Percentiles rank a stretch among this genome's conserved stretches.
Conservation (phyloP, 176 grass and related monocot species). For the Carex kokanica region DNA sequence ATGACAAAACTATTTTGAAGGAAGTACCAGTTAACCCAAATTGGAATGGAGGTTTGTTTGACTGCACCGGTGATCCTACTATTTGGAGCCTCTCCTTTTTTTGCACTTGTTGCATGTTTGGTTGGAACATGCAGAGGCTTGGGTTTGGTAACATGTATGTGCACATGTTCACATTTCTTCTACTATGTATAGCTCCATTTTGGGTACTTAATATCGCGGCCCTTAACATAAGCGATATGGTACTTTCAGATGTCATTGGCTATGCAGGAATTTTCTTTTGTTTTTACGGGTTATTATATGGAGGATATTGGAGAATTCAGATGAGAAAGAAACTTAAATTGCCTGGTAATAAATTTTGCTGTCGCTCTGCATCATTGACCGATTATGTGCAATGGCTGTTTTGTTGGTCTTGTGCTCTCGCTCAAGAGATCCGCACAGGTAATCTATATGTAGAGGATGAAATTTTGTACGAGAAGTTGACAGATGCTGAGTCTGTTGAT, state of each 20-base stretch:
- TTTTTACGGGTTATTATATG: conserved; percentile 65
- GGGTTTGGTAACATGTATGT: conserved; percentile 94
- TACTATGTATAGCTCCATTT: conserved; percentile 74
- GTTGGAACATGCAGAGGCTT: conserved; percentile 94
- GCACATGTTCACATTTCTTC: conserved; percentile 64
- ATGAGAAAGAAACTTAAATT: conserved; percentile 64
- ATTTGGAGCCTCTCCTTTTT: conserved; percentile 58
- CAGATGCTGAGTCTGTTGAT: conserved; percentile 25
- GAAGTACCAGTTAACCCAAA: conserved; percentile 24
- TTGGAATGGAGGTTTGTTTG: conserved; percentile 58
- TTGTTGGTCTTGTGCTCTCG: conserved; percentile 79
- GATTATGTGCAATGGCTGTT: conserved; percentile 71
- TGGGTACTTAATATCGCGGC: conserved; percentile 86
- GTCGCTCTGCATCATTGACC: conserved; percentile 40
- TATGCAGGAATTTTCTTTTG: conserved; percentile 50
- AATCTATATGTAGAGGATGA: conserved; percentile 56
- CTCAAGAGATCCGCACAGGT: conserved; percentile 79
- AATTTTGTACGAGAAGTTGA: conserved; percentile 37
- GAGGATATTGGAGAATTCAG: conserved; percentile 90
- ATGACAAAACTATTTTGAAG: conserved; percentile 17
- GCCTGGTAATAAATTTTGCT: conserved; percentile 39
- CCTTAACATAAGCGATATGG: conserved; percentile 54
- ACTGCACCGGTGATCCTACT: conserved; percentile 47
- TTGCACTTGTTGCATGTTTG: conserved; percentile 85
- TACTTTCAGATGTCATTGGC: conserved; percentile 49